Base-by-base conservation (phyloP, 108 stramenopile species). In the Craspedostauros australis region DNA sequence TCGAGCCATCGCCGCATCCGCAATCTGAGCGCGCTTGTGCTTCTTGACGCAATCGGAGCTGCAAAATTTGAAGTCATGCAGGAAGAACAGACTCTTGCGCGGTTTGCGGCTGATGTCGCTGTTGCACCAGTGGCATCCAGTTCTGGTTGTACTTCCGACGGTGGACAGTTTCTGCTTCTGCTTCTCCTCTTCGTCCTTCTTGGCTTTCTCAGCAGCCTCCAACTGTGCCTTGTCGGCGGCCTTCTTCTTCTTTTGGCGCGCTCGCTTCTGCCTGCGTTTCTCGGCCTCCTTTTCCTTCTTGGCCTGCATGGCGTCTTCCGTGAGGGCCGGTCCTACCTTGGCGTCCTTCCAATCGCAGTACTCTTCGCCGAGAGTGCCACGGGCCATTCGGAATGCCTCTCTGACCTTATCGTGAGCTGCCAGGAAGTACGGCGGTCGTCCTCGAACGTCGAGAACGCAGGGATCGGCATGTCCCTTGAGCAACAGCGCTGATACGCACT, bases 1-100 rank as follows among this genome's bases (percentile, higher is more conserved):
- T 39, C 92, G 63, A 37, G 79, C 70, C 53, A 70, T 62, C 22
- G 93, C 93, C 28, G 93, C 93, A 6, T 76, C 68, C 3, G 88
- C 93, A 72, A 75, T 84, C 16, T 88, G 56, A 54, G 88, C 93
- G n/a, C 93, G 66, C 57, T 90, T 89, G 75, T 94, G 93, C 44
- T 79, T 76, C 46, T 79, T 66, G 16, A 91, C 88, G 47, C 93
- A 94, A 6, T 88, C 86, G 14, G 82, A 70, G 50, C 64, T 75
- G 54, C 93, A 94, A 55, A 91, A 94, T 14, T 50, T 52, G 45
- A 77, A 94, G 5, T 86, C 81, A n/a, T 91, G 54, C 42, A 88
- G 75, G 29, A 66, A 50, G 43, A 88, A 88, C 84, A 88, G 85
- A 40, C 83, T 63, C 11, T 64, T 76, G 46, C 72, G 55, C 47